Conservation (phyloP, 164 flowering plant genomes). For the Nymphaea colorata region DNA sequence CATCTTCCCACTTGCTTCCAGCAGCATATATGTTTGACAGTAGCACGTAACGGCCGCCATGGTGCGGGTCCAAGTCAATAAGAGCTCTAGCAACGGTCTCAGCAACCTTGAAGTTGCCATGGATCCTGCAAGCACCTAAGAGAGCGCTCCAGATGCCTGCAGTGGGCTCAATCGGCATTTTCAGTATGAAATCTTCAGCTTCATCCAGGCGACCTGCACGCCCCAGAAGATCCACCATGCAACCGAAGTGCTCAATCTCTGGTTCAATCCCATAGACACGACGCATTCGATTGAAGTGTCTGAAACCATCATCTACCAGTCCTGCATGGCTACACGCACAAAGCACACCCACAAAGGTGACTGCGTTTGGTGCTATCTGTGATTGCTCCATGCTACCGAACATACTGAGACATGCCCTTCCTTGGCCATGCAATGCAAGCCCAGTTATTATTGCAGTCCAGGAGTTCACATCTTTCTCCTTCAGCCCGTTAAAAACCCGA, state of each 20-base stretch:
- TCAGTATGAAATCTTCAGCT: conserved; percentile 6
- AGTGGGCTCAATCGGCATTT: conserved; percentile 8
- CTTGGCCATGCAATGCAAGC: conserved; percentile 6
- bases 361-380: conserved; percentile 6
- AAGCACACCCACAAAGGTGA: conserved; percentile 9
- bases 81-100: conserved; percentile 4
- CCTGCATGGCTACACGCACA: conserved; percentile 13
- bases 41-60: conserved; percentile 5
- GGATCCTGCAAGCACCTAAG: conserved; percentile 10
- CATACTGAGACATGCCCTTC: background rate
- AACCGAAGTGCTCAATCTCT: conserved; percentile 8
- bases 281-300: conserved; percentile 2
- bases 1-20: conserved; percentile 10
- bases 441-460: conserved; percentile 11
- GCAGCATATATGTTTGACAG: conserved; percentile 12
- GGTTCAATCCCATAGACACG: conserved; percentile 2
- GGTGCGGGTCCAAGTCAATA: conserved; percentile 5
- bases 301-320: conserved; percentile 5
- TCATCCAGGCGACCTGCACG: conserved; percentile 10
- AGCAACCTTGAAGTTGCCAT: conserved; percentile 5
- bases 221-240: conserved; percentile 12
- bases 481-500: background rate
- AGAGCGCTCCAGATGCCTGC: conserved; percentile 11
- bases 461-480: conserved; percentile 4
- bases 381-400: conserved; percentile 5